These are phyloP conservation scores for Scutellospora calospora DNA, from an alignment of 371 early-diverging fungal genomes.

Conservation along the genomic window DNA sequence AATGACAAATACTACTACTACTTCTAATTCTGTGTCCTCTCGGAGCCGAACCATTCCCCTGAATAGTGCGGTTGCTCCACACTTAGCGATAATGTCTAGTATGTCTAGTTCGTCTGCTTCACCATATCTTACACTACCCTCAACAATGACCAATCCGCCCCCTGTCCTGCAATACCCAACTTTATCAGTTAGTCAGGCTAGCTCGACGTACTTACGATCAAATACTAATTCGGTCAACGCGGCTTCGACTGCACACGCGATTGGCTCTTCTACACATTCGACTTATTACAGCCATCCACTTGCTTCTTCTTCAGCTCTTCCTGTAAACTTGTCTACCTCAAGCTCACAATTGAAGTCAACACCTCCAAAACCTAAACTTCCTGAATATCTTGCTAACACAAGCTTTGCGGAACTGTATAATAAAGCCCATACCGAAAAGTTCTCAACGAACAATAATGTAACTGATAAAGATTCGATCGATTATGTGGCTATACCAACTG, in stretches of 20 bases:
- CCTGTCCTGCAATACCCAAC: background rate
- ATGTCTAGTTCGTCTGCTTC: slow-evolving; percentile 13
- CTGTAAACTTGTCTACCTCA: background rate
- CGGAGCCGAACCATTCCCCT: slow-evolving; percentile 18
- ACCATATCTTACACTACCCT: background rate
- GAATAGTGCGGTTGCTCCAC: slow-evolving; percentile 16
- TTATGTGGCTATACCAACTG: slow-evolving; percentile 58
- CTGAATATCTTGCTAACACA: slow-evolving; percentile 44
- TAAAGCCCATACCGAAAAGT: background rate
- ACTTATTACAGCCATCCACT: background rate
- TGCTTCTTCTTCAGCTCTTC: background rate
- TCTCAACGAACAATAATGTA: background rate
- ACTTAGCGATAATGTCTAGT: slow-evolving; percentile 17
- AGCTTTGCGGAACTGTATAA: slow-evolving; percentile 44
- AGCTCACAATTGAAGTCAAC: slow-evolving; percentile 3
- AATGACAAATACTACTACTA: slow-evolving; percentile 42
- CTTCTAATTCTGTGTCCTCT: slow-evolving; percentile 29
- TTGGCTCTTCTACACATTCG: slow-evolving; percentile 11
- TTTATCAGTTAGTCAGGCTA: background rate
- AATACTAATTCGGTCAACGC: background rate
- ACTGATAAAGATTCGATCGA: background rate
- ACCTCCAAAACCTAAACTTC: slow-evolving; percentile 31
- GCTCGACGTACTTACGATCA: background rate
- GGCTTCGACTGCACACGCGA: background rate
- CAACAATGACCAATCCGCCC: slow-evolving; percentile 1